Percentiles rank a stretch among this genome's conserved stretches.
Evolutionary conservation across 2,329 filamentous ascomycete species (phyloP).

Genomic region (Colletotrichum lupini): DNA sequence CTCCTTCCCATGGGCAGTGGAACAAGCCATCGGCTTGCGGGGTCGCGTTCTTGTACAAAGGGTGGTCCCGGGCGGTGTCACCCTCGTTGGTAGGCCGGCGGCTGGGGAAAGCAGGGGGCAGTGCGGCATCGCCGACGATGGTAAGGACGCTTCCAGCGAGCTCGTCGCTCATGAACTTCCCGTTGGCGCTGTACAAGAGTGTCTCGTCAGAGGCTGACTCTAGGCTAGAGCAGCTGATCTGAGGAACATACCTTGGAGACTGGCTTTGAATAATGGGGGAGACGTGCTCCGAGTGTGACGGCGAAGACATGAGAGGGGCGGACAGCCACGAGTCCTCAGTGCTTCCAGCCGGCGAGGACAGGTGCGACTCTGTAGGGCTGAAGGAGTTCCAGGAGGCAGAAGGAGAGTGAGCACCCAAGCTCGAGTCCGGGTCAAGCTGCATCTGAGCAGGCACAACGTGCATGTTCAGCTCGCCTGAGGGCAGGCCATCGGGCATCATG

Average conservation of each 20-base stretch:
- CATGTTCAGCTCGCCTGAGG: conserved; percentile 58
- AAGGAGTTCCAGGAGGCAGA: conserved; percentile 56
- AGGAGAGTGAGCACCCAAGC: conserved; percentile 61
- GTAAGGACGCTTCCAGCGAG: conserved; percentile 34
- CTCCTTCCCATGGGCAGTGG: conserved; percentile 89
- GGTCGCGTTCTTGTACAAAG: conserved; percentile 75
- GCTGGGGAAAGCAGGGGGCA: conserved; percentile 52
- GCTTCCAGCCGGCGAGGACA: conserved; percentile 32
- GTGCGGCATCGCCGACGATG: conserved; percentile 52
- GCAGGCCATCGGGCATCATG: conserved; percentile 54
- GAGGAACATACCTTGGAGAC: conserved; percentile 63
- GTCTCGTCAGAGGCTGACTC: conserved; percentile 45
- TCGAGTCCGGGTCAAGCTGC: conserved; percentile 63
- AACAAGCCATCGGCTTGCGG: conserved; percentile 82
- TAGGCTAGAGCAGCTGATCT: conserved; percentile 32
- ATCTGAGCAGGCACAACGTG: conserved; percentile 69
- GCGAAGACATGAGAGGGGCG: conserved; percentile 52
- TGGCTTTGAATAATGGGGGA: conserved; percentile 61
- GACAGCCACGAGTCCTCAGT: conserved; percentile 41
- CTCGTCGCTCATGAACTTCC: conserved; percentile 44
- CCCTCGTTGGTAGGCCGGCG: conserved; percentile 63
- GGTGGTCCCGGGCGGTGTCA: conserved; percentile 73
- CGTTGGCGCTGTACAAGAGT: conserved; percentile 48
- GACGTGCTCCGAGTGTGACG: conserved; percentile 58
- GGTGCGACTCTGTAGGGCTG: conserved; percentile 38